Evolutionary conservation across 2,329 filamentous ascomycete genomes (phyloP), one percentile per base, ranked within the genome.

Genomic region (Sporothrix variecibatus): DNA sequence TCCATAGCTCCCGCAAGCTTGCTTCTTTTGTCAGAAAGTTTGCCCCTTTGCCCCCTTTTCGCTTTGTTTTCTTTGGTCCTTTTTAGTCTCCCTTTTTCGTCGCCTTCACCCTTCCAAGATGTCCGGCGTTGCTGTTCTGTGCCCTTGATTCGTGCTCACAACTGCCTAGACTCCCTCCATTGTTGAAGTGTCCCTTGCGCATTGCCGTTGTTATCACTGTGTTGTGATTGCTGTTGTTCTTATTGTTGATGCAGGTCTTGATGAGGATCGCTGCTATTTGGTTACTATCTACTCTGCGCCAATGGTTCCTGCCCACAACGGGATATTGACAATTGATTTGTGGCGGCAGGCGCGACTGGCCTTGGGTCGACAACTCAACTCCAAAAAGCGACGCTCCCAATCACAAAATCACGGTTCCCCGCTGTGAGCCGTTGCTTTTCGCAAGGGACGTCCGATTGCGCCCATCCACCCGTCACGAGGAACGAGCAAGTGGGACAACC

Each of bases 211-310:
- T 6, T 31, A 28, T 38, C 15, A 3, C 15, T 6, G 43, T 49
- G 64, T 20, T 20, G 23, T 38, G 15, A n/a, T 20, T 26, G n/a
- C 8, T 9, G 62, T 28, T 49, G 64, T 23, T n/a, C 11, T 38
- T 69, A 20, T 15, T 38, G 46, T 46, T n/a, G 46, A 53, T 69
- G 67, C 67, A 34, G 6, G 67, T 69, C 67, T 53, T 23, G 65
- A 69, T 69, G 67, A 69, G 43, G 67, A 69, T 69, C 67, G 67
- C 67, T 69, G 46, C 20, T n/a, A 38, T 53, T 20, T 65, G 34
- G 34, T 7, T 34, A 34, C 64, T 40, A n/a, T 51, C 46, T 51
- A 5, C 23, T 4, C 67, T 53, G 28, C 12, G 26, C 67, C 60
- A 65, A 40, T 64, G 34, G 9, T 34, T n/a, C 17, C 31, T 31